A percentile compares a stretch with the other conserved stretches of the same genome.
Evolutionary conservation across 768 basidiomycete species (phyloP).

Genomic region (Cystofilobasidium macerans): DNA sequence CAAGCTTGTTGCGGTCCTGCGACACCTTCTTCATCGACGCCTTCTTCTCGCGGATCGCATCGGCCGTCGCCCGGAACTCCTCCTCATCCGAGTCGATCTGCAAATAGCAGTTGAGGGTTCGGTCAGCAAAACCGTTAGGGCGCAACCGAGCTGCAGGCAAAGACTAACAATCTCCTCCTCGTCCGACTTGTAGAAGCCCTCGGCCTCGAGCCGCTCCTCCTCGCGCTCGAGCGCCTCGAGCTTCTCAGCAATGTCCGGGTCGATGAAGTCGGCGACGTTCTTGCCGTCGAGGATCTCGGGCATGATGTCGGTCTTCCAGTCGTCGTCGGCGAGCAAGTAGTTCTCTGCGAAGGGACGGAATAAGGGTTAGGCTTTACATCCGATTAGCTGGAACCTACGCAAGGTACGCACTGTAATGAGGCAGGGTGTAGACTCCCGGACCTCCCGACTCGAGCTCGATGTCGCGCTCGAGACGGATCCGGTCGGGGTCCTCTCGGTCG

Average conservation of each 20-base stretch:
- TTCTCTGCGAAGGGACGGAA: slow-evolving; percentile 50
- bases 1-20: slow-evolving; percentile 62
- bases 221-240: slow-evolving; percentile 94
- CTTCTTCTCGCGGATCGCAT: slow-evolving; percentile 49
- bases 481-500: slow-evolving; percentile 75
- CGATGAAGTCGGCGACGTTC: slow-evolving; percentile 97
- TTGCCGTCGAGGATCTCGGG: slow-evolving; percentile 99
- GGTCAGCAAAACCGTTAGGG: too few relatives aligned
- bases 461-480: slow-evolving; percentile 62
- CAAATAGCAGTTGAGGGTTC: not conserved
- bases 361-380: not conserved
- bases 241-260: slow-evolving; percentile 92
- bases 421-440: slow-evolving; percentile 70
- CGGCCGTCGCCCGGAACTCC: slow-evolving; percentile 52
- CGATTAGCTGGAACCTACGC: not conserved
- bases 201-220: slow-evolving; percentile 82
- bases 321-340: slow-evolving; percentile 74
- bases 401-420: slow-evolving; percentile 46
- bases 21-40: slow-evolving; percentile 50
- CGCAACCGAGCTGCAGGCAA: not conserved
- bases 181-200: slow-evolving; percentile 89
- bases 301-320: slow-evolving; percentile 93
- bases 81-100: slow-evolving; percentile 32
- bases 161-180: slow-evolving; percentile 60
- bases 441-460: slow-evolving; percentile 76